Evolutionary conservation across 2,329 filamentous ascomycete species (phyloP).

Genomic region (Graphium sp.): DNA sequence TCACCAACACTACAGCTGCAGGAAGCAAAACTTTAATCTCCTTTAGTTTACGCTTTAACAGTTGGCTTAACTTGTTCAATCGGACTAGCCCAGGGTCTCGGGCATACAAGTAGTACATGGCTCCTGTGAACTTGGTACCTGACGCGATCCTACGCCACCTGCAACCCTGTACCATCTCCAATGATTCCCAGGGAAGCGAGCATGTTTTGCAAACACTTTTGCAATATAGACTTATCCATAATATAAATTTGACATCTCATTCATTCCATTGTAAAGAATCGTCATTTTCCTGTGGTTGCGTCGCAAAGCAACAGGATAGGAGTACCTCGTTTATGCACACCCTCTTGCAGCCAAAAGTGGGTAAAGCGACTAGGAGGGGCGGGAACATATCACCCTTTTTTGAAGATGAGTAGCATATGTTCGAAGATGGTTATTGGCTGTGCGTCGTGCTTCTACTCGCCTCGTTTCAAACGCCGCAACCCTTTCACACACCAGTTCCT

Average conservation of each 20-base stretch:
- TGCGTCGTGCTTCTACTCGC: no score
- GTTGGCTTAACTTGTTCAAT: not conserved
- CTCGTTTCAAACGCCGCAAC: no score
- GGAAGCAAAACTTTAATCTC: not conserved
- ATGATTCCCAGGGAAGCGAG: not conserved
- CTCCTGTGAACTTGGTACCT: no score
- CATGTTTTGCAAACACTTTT: not conserved
- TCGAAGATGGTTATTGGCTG: no score
- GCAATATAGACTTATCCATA: not conserved
- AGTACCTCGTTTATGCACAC: not conserved
- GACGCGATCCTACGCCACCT: no score
- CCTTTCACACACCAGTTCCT: constrained; percentile 52
- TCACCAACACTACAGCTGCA: no score
- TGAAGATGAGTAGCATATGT: no score
- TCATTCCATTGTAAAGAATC: not conserved
- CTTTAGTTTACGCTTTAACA: constrained; percentile 1
- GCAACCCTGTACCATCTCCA: no score
- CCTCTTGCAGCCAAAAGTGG: no score
- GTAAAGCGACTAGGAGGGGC: no score
- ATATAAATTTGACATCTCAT: not conserved
- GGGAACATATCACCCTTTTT: no score
- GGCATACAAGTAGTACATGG: not conserved
- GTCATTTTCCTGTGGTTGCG: not conserved
- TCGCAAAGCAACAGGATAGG: not conserved
- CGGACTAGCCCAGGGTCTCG: not conserved